These are phyloP conservation scores for Malbranchea zuffiana DNA, from an alignment of 2,329 filamentous ascomycete species.

Conservation along the genomic window DNA sequence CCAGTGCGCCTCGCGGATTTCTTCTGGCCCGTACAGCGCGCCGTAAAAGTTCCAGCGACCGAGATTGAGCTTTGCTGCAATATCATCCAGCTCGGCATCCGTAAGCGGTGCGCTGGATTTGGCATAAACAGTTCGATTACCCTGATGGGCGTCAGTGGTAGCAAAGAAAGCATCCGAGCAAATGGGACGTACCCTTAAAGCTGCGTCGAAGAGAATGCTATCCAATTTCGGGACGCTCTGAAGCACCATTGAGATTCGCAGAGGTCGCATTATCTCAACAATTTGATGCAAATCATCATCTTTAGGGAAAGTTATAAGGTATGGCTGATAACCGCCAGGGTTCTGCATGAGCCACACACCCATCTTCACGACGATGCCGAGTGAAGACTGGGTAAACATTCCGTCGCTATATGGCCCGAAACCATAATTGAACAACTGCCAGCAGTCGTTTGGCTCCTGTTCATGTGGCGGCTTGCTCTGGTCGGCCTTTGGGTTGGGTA, in stretches of 20 bases:
- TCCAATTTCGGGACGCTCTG: conserved; percentile 5
- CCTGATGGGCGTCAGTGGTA: no score
- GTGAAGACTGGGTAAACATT: conserved; percentile 15
- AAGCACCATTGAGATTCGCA: conserved; percentile 3
- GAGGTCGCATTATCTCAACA: conserved; percentile 4
- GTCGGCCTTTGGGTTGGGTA: conserved; percentile 4
- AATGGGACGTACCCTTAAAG: not conserved
- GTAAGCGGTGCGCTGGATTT: no score
- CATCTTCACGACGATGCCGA: conserved; percentile 17
- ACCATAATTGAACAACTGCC: conserved; percentile 9
- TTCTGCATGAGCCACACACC: conserved; percentile 9
- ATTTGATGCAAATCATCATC: conserved; percentile 2
- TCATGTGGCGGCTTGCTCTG: no score
- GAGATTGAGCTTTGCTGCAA: not conserved
- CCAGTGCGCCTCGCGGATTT: conserved; percentile 1
- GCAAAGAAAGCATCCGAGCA: not conserved
- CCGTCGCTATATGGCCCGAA: conserved; percentile 12
- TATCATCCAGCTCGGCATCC: not conserved
- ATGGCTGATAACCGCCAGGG: conserved; percentile 8
- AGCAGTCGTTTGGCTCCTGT: no score
- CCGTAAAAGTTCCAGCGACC: conserved; percentile 2
- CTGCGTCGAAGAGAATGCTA: not conserved
- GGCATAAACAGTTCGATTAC: no score
- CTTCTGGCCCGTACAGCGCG: conserved; percentile 2
- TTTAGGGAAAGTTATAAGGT: conserved; percentile 1